These are phyloP conservation scores for Allium fistulosum DNA, from an alignment of 106 monocot genomes.

Conservation along the genomic window DNA sequence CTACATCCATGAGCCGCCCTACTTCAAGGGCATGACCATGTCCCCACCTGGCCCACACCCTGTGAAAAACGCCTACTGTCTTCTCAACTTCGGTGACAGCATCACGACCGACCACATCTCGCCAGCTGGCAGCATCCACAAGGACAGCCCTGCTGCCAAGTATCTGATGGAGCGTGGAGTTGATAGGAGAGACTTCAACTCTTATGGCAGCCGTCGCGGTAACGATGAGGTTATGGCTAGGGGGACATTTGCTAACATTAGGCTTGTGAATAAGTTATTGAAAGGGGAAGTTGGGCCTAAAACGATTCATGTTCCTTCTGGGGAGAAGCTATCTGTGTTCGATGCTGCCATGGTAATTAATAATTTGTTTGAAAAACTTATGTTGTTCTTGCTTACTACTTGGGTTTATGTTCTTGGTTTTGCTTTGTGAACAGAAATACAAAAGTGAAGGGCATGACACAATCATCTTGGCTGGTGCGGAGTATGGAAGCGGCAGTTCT, in stretches of 20 bases:
- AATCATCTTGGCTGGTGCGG: constrained; percentile 77
- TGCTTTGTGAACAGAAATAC: constrained; percentile 48
- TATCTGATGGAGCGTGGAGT: constrained; percentile 68
- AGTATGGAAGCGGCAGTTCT: constrained; percentile 90
- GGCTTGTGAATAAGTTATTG: constrained; percentile 81
- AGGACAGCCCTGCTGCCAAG: constrained; percentile 85
- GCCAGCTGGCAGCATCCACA: constrained; percentile 91
- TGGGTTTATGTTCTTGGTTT: not conserved
- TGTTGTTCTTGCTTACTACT: too few species aligned
- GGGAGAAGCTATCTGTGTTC: constrained; percentile 83
- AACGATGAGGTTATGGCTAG: constrained; percentile 93
- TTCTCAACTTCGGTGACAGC: constrained; percentile 78
- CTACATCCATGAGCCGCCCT: constrained; percentile 91
- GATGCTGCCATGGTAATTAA: constrained; percentile 75
- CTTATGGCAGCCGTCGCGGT: constrained; percentile 88
- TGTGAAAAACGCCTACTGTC: constrained; percentile 76
- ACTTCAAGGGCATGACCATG: constrained; percentile 92
- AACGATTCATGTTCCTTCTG: constrained; percentile 78
- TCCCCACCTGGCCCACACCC: constrained; percentile 74
- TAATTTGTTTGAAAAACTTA: too few species aligned
- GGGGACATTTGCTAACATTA: constrained; percentile 94
- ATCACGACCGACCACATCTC: constrained; percentile 96
- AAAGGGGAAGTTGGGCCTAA: constrained; percentile 89
- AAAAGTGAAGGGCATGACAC: constrained; percentile 75
- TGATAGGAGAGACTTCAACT: constrained; percentile 85